Conservation (phyloP, 495 filamentous ascomycete species). For the Neurospora sp. region DNA sequence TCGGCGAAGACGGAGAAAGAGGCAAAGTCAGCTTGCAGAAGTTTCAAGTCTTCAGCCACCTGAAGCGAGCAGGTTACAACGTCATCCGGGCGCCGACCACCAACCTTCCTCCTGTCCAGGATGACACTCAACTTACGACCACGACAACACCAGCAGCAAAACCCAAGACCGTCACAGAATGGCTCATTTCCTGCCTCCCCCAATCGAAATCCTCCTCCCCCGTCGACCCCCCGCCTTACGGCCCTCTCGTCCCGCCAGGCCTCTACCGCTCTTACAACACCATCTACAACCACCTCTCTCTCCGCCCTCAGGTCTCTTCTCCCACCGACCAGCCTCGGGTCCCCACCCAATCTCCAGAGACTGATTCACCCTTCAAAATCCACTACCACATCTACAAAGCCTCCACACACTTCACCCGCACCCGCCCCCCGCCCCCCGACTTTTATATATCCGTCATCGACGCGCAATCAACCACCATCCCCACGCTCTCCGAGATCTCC, state of each 20-base stretch:
- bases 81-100: slow-evolving; percentile 56
- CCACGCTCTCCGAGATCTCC: slow-evolving; percentile 59
- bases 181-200: slow-evolving; percentile 31
- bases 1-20: slow-evolving; percentile 51
- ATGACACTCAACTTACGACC: neutral
- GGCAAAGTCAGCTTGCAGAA: slow-evolving; percentile 60
- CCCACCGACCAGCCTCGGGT: slow-evolving; percentile 15
- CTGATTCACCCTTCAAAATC: slow-evolving; percentile 52
- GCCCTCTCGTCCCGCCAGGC: slow-evolving; percentile 64
- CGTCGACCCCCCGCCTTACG: slow-evolving; percentile 25
- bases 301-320: slow-evolving; percentile 60
- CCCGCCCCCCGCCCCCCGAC: slow-evolving; percentile 63
- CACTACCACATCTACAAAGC: slow-evolving; percentile 72
- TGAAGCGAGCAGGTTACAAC: slow-evolving; percentile 77
- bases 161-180: slow-evolving; percentile 25
- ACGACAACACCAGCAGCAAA: neutral
- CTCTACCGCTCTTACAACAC: slow-evolving; percentile 70
- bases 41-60: slow-evolving; percentile 74
- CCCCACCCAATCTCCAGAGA: neutral
- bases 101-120: neutral
- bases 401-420: slow-evolving; percentile 57
- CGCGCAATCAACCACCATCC: slow-evolving; percentile 58
- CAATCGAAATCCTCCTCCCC: neutral
- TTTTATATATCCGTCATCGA: slow-evolving; percentile 49
- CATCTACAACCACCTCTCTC: slow-evolving; percentile 73